Evolutionary conservation across 2,329 filamentous ascomycete species (phyloP), one percentile per base, ranked within the genome.

Genomic region (Byssothecium circinans): DNA sequence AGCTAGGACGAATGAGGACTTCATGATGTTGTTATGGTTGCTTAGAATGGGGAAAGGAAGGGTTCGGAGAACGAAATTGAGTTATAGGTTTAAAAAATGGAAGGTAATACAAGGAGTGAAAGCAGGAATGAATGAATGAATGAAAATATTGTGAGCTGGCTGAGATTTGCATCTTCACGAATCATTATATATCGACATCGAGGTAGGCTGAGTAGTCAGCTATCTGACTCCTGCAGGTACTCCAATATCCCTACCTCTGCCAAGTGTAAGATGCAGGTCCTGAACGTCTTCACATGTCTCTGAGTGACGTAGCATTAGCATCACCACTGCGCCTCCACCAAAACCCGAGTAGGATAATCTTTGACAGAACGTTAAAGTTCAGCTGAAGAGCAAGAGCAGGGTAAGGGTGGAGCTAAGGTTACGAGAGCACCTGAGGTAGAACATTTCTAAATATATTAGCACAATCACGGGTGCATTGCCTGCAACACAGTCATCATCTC

Each of bases 11-110:
- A 47, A 14, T 23, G 37, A 22, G 12, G 37, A 36, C 18, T 46
- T 47, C 48, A 51, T 51, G 18, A 12, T 50, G 40, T 12, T 5
- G 29, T 5, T 32, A 14, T 25, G 29, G 22, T 12, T 40, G 37
- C 29, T 11, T 14, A 19, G 23, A 25, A 14, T 10, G 22, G 15
- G 7, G 18, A 22, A 22, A 22, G 36, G 3, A 14, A n/a, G 11
- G 17, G 7, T 15, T 37, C 7, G 11, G 22, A n/a, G 12, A 23
- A 34, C 2, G 27, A 15, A 32, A 33, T 3, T 22, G 6, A 35
- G 33, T 35, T 8, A 6, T 25, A 2, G 12, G 27, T 27, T n/a
- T 15, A n/a, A 12, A 18, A 4, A 40, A 17, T 15, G 7, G 17
- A 23, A 11, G 14, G 14, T 18, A 8, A 36, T 36, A 18, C 15